Conservation (phyloP, 331 rosid genomes). For the Ulmus americana region DNA sequence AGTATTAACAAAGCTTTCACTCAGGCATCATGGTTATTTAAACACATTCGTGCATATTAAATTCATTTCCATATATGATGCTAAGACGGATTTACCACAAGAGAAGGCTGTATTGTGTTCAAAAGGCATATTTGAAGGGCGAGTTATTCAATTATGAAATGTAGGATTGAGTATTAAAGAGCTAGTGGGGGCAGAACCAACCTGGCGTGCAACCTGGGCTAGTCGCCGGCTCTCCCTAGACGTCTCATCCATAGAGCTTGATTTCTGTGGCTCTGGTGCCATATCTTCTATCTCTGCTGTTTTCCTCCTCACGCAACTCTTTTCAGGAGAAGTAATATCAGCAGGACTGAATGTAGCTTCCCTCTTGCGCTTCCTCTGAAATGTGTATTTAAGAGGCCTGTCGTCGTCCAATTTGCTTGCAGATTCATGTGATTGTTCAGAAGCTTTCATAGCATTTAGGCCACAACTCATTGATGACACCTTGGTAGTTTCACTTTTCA, state of each 20-base stretch:
- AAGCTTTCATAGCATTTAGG: conserved; percentile 25
- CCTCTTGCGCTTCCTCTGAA: conserved; percentile 60
- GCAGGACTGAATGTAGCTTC: conserved; percentile 26
- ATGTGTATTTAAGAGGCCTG: conserved; percentile 49
- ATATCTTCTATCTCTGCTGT: conserved; percentile 23
- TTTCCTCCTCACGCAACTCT: conserved; percentile 31
- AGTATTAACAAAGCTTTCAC: neutral
- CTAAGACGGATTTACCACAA: neutral
- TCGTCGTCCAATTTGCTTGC: conserved; percentile 25
- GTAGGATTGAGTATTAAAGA: conserved; percentile 11
- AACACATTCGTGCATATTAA: neutral
- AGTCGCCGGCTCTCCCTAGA: conserved; percentile 38
- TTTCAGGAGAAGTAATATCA: conserved; percentile 28
- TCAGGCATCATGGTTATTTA: neutral
- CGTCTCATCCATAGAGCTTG: conserved; percentile 25
- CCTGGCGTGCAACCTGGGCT: conserved; percentile 52
- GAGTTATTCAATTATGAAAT: neutral
- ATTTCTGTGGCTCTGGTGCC: conserved; percentile 24
- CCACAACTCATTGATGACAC: conserved; percentile 24
- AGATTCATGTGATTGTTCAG: conserved; percentile 31
- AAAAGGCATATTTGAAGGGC: neutral
- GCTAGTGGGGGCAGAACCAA: conserved; percentile 21
- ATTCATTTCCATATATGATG: neutral
- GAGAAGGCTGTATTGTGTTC: too few species aligned
- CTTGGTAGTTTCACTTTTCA: conserved; percentile 22